Evolutionary conservation across 2,329 filamentous ascomycete species (phyloP).

Genomic region (Talaromyces atroroseus): DNA sequence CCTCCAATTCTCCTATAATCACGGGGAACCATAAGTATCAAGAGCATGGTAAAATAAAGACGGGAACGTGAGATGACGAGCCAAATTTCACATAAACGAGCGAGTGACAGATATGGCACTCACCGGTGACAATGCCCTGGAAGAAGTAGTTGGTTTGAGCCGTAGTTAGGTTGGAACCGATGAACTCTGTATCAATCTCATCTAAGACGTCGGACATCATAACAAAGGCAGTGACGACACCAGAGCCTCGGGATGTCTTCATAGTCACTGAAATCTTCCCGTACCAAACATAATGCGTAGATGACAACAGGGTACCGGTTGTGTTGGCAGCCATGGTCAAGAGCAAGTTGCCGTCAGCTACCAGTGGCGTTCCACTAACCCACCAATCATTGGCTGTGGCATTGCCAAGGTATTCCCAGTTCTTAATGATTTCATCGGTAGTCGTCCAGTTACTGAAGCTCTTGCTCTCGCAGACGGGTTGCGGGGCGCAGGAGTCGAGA

Average conservation of each 20-base stretch:
- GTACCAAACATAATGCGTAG: conserved; percentile 91
- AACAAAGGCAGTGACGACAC: conserved; percentile 97
- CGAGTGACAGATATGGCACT: conserved; percentile 32
- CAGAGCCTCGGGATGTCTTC: conserved; percentile 75
- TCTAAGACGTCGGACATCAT: conserved; percentile 93
- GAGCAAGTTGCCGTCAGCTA: conserved; percentile 59
- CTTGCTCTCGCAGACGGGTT: conserved; percentile 70
- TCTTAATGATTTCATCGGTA: conserved; percentile 63
- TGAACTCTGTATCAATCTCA: conserved; percentile 95
- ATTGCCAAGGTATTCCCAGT: conserved; percentile 82
- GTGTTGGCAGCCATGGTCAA: conserved; percentile 85
- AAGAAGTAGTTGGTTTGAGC: conserved; percentile 98
- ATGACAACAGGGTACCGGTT: conserved; percentile 78
- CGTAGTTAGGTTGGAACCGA: conserved; percentile 69
- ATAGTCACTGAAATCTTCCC: conserved; percentile 81
- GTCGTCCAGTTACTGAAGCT: conserved; percentile 64
- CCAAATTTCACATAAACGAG: background rate
- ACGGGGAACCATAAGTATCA: no score
- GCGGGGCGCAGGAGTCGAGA: conserved; percentile 78
- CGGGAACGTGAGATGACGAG: no score
- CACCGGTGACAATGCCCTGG: conserved; percentile 87
- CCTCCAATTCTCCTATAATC: conserved; percentile 63
- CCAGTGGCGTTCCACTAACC: conserved; percentile 67
- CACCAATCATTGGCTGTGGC: conserved; percentile 78
- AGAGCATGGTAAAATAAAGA: no score